A percentile compares a stretch with the other conserved stretches of the same genome.
These are phyloP conservation scores for Casuarina glauca DNA, from an alignment of 306 rosid genomes.

Conservation along the genomic window DNA sequence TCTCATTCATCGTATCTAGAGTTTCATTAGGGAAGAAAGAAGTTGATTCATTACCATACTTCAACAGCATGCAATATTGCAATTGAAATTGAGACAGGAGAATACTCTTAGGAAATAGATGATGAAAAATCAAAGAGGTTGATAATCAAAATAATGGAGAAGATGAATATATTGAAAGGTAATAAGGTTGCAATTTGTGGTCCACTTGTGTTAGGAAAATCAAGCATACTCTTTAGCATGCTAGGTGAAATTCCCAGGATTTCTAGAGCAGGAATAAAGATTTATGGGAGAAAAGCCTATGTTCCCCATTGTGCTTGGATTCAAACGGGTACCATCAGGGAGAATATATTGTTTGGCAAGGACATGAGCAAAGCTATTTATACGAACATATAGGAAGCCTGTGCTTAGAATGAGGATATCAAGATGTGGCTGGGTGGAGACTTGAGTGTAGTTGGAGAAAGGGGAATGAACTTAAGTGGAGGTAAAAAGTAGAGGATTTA, in stretches of 20 bases:
- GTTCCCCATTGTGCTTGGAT: constrained; percentile 97
- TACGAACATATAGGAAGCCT: constrained; percentile 64
- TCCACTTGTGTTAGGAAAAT: constrained; percentile 86
- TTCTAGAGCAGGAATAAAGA: constrained; percentile 55
- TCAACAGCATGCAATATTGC: constrained; percentile 37
- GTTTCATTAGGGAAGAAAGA: constrained; percentile 63
- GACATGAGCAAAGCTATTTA: constrained; percentile 52
- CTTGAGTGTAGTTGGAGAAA: constrained; percentile 72
- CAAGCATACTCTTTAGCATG: constrained; percentile 72
- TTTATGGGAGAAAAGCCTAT: constrained; percentile 67
- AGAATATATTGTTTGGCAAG: constrained; percentile 80
- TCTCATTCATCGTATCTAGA: constrained; percentile 73
- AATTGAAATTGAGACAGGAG: constrained; percentile 62
- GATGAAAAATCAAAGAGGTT: constrained; percentile 52
- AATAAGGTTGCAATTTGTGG: constrained; percentile 86
- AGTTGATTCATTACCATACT: constrained; percentile 30
- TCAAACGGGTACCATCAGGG: constrained; percentile 84
- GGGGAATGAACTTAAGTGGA: constrained; percentile 93
- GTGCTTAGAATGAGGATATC: constrained; percentile 80
- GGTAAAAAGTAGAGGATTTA: constrained; percentile 96
- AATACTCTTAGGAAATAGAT: constrained; percentile 68
- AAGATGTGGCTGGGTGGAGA: constrained; percentile 71
- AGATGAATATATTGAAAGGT: constrained; percentile 57
- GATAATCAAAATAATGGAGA: constrained; percentile 47
- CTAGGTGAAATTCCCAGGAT: constrained; percentile 78